Percentiles rank a stretch among this genome's conserved stretches.
Conservation (phyloP, 2,329 filamentous ascomycete genomes). For the Paraphoma sp. region DNA sequence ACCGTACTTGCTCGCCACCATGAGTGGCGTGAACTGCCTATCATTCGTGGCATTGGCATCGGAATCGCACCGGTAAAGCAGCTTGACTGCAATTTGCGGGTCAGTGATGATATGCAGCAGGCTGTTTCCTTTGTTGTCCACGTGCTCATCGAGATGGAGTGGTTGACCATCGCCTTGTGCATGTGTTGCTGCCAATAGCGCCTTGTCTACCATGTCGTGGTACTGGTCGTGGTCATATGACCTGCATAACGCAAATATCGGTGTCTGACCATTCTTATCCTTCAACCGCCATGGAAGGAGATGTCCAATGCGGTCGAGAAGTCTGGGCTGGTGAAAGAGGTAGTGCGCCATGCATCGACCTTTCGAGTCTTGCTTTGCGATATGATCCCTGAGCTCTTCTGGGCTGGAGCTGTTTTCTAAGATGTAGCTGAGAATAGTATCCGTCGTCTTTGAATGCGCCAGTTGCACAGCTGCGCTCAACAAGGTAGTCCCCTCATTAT, state of each 20-base stretch:
- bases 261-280: slow-evolving; percentile 98
- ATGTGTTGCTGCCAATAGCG: slow-evolving; percentile 73
- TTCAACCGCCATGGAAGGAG: slow-evolving; percentile 87
- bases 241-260: slow-evolving; percentile 89
- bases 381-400: slow-evolving; percentile 68
- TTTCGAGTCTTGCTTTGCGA: slow-evolving; percentile 78
- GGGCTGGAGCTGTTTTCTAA: slow-evolving; percentile 61
- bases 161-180: slow-evolving; percentile 78
- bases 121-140: slow-evolving; percentile 92
- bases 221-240: slow-evolving; percentile 95
- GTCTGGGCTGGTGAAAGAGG: slow-evolving; percentile 84
- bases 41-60: slow-evolving; percentile 96
- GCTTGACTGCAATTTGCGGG: slow-evolving; percentile 73
- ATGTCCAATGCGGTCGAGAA: slow-evolving; percentile 78
- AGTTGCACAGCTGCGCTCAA: slow-evolving; percentile 90
- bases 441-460: slow-evolving; percentile 75
- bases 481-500: slow-evolving; percentile 88
- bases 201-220: slow-evolving; percentile 83
- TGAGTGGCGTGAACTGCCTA: slow-evolving; percentile 90
- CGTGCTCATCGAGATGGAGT: slow-evolving; percentile 90
- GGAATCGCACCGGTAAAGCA: slow-evolving; percentile 86
- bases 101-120: slow-evolving; percentile 96
- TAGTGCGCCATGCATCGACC: slow-evolving; percentile 95
- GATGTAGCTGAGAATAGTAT: slow-evolving; percentile 76
- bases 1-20: slow-evolving; percentile 99